Evolutionary conservation across 176 grass and related monocot species (phyloP), one percentile per base, ranked within the genome.

Genomic region (Cenchrus americanus): DNA sequence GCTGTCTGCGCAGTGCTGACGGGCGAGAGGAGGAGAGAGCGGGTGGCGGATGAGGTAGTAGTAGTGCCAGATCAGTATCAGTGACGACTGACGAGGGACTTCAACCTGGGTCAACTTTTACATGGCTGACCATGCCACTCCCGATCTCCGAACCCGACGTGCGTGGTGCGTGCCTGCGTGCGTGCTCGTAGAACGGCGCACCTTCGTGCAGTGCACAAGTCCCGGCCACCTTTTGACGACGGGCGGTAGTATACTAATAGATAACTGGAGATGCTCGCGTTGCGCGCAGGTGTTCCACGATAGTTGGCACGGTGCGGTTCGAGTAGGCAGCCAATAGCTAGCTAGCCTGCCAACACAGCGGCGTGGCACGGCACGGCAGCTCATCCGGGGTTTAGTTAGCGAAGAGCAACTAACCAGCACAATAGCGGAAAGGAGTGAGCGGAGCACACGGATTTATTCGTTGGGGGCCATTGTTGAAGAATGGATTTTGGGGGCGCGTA

Each of bases 221-320:
- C 19, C 27, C 66, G 10, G 17, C 82, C 43, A 37, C 87, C 44
- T 69, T 69, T 62, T 19, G 46, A 69, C 61, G 69, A n/a, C 18
- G 63, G 34, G 2, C 2, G 18, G 77, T 14, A 77, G 77, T 2
- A 37, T 37, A 37, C 2, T 14, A 77, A 46, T 2, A 37, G 71
- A 51, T 51, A 73, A 14, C 13, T 27, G n/a, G 24, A 37, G 10
- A 51, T 49, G 32, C 24, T 63, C 54, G 6, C 24, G 86, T 14
- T n/a, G 37, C 34, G 48, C 42, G 12, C 69, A 52, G 9, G 8
- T 54, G 49, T 82, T 82, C 88, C 83, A 90, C 83, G 65, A 81
- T 57, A 73, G 8, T 73, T 44, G 69, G 77, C 47, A 40, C 15
- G 47, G 53, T 49, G 82, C 59, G 54, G 42, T 54, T 34, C 69